Base-by-base conservation (phyloP, 306 rosid species). In the Gleditsia sinensis region DNA sequence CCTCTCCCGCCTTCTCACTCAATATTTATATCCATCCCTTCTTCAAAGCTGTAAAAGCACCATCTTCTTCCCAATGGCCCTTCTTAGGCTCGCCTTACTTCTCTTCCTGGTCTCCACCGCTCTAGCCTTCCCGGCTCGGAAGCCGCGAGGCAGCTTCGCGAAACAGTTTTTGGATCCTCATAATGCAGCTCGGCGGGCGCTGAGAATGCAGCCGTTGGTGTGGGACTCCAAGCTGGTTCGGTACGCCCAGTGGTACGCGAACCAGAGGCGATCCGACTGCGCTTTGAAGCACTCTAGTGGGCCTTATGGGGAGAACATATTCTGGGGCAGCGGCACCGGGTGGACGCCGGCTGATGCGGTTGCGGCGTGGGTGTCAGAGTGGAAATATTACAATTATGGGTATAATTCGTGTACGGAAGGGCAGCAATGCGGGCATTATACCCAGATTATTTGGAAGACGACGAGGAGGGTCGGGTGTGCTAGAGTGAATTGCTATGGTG, bases 271-370 rank as follows among this genome's bases (percentile, higher is more conserved):
- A 0, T 17, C 16, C 0, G 98, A 94, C 66, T 94, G 98, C 11
- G 89, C 81, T 0, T 76, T 94, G 16, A 58, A 70, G 76, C 98
- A 94, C 70, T 94, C 98, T 0, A 77, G 77, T 0, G 98, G 98
- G 16, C 98, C 95, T 0, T 94, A 88, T 6, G 98, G 98, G 0
- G 98, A 94, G 84, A 94, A 91, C 75, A 91, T 94, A 16, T 94
- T 94, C 55, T 94, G 97, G 98, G 98, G 98, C 0, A 91, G 98
- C 7, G 96, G 98, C 16, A 20, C 4, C 0, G 93, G 75, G 3
- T 94, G 98, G 98, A 82, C 75, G 7, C 89, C 98, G 0, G 83
- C 84, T 2, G 86, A 91, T 53, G 98, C 98, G 0, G 96, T 83
- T 7, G 21, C 17, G 0, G 97, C 88, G 11, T 94, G 98, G 98